Evolutionary conservation across 177 flowering plant species (phyloP), one percentile per base, ranked within the genome.

Genomic region (Vitis hybrid): DNA sequence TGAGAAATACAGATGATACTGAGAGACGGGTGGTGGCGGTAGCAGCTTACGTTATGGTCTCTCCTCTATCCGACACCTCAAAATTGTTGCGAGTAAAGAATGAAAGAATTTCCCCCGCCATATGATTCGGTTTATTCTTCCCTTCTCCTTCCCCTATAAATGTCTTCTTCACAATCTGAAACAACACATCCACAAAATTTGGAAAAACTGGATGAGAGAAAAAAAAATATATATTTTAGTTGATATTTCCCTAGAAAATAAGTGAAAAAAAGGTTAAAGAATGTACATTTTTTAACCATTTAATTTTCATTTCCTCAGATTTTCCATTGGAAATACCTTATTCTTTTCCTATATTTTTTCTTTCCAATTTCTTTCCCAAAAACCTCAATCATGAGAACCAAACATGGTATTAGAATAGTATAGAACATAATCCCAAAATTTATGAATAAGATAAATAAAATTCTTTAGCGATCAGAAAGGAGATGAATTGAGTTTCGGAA

Each of bases 11-110:
- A 60, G 62, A 11, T 60, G 17, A 14, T 60, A 17, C 3, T n/a
- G 51, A 60, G 49, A 30, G 63, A 49, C 11, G 66, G 49, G 6
- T 2, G 62, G 15, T 19, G 32, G 58, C 66, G 39, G 21, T 3
- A 52, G 14, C 34, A 13, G 26, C 75, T 62, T 81, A 92, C 97
- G 91, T 92, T 21, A 94, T 83, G 23, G 91, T 87, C 74, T 92
- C 97, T 79, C 98, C 97, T 81, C 93, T 83, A 72, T 88, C 90
- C 11, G 84, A 74, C 17, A 94, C 91, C 17, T 13, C 75, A 70
- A 94, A 94, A 75, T 92, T 94, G 75, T 86, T 92, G 45, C 97
- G 87, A 39, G 94, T 89, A 83, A 92, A 92, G 86, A 91, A 94
- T 4, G 98, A 91, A 12, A 94, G 70, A 52, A 94, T 92, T 63